These are phyloP conservation scores for Lasiodiplodia hormozganensis DNA, from an alignment of 2,329 filamentous ascomycete genomes.

Conservation along the genomic window DNA sequence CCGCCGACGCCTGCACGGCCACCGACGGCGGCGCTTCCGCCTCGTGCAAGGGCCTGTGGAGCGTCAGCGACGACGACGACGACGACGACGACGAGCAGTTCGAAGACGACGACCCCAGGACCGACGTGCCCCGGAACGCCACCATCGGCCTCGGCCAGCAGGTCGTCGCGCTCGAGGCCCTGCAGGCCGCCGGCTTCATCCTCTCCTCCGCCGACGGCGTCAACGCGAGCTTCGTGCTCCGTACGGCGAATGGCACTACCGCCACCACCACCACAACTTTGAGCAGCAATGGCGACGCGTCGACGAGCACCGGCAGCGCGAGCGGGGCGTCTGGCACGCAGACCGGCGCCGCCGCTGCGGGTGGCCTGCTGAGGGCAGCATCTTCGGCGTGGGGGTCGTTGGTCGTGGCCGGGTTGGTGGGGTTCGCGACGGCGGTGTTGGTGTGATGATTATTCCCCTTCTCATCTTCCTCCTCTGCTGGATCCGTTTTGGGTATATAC, in stretches of 20 bases:
- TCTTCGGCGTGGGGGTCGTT: too few relatives aligned
- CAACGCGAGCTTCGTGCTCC: not conserved
- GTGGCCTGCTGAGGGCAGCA: too few relatives aligned
- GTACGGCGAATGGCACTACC: not conserved
- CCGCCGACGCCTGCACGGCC: conserved; percentile 41
- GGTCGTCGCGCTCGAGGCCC: conserved; percentile 64
- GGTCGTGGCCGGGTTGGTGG: too few relatives aligned
- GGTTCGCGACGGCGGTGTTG: too few relatives aligned
- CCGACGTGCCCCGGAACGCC: conserved; percentile 50
- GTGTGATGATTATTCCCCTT: too few relatives aligned
- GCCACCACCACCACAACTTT: not conserved
- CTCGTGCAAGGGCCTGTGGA: not conserved
- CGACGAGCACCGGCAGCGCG: not conserved
- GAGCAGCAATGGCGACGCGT: not conserved
- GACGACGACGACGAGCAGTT: not conserved
- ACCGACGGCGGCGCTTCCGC: conserved; percentile 44
- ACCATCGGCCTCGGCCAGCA: conserved; percentile 63
- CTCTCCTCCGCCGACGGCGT: not conserved
- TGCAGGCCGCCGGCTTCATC: conserved; percentile 50
- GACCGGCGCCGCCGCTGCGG: too few relatives aligned
- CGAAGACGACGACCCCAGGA: conserved; percentile 52
- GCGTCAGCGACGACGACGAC: not conserved
- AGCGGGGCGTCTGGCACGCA: not conserved
- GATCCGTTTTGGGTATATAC: too few relatives aligned
- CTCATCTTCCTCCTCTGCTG: too few relatives aligned